Evolutionary conservation across 2,329 filamentous ascomycete species (phyloP), one percentile per base, ranked within the genome.

Genomic region (Alternaria metachromatica): DNA sequence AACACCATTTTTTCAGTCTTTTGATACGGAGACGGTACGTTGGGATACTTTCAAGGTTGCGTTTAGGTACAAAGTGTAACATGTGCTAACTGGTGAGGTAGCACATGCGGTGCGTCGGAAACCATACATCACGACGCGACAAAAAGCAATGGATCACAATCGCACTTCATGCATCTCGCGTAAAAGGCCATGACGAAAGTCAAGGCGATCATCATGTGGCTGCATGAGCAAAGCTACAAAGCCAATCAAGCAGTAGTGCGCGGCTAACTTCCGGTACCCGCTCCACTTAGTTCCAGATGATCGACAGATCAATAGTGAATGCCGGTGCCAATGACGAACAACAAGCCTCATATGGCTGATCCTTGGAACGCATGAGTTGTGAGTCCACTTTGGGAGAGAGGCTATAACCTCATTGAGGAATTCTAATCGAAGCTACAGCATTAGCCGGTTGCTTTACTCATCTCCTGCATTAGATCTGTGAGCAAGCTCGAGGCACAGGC

Each of bases 231-330:
- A 55, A 46, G n/a, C 1, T 8, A 11, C 18, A 25, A 43, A 11
- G 28, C 55, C 55, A 62, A 59, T 62, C 55, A 49, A 7, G 28
- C 12, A 44, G 26, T 23, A 49, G 41, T 48, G 28, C 18, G 15
- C 55, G 28, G 41, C 43, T 58, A 28, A 48, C 28, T 48, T 58
- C 48, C 41, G 55, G 48, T 45, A 46, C 45, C 55, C 43, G 60
- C 55, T 59, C 43, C 49, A 55, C 60, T 62, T 62, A n/a, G 49
- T 44, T 44, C n/a, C 58, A 58, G 18, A 56, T 64, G 66, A 68
- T 71, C 70, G 63, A 65, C 70, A 49, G 51, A 65, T 64, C 60
- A 62, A 60, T 50, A 56, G 61, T 56, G 37, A 49, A 43, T 46
- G 21, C 46, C 54, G 59, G 41, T 11, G 43, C 58, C n/a, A 63